Evolutionary conservation across 192 early-diverging fungal genomes (phyloP), one percentile per base, ranked within the genome.

Genomic region (Physocladia obscura): DNA sequence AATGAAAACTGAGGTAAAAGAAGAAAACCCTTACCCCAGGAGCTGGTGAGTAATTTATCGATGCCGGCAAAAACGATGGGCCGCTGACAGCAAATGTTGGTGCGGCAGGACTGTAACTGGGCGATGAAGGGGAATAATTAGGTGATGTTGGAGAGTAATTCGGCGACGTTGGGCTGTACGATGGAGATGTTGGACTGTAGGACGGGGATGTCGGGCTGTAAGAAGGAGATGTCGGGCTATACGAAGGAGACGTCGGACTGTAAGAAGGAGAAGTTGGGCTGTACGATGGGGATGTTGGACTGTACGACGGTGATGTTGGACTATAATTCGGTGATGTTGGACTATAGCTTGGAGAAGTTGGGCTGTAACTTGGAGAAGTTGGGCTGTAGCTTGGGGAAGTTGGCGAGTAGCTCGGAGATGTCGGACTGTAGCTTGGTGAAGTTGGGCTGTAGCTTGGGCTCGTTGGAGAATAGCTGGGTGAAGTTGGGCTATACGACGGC

Each of bases 161-260:
- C 11, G 93, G 89, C 27, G 79, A 82, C 11, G 92, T 92, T 0
- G 92, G 94, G 22, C 82, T 88, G 76, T 96, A 94, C 2, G 78
- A 82, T 0, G 90, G 90, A 44, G 62, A 69, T 27, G 84, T 84
- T 21, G 84, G 84, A 4, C 67, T 76, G 52, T 92, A 92, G 31
- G 61, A 74, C 3, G 91, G 90, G 0, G 83, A 86, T 3, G 90
- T 94, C 35, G 81, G 86, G 3, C 61, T 60, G 52, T 87, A 87
- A 49, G 69, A 76, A 39, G 82, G 81, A 26, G 68, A 70, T 34
- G 88, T 92, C 15, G 90, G 90, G 29, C 80, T 83, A 72, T 86
- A 86, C 79, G 54, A 50, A 22, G 84, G 84, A 34, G 65, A 65
- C 2, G 84, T 84, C 36, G 84, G 84, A 13, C 82, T 84, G 73